Evolutionary conservation across 2,329 filamentous ascomycete species (phyloP).

Genomic region (Zasmidium cellare): DNA sequence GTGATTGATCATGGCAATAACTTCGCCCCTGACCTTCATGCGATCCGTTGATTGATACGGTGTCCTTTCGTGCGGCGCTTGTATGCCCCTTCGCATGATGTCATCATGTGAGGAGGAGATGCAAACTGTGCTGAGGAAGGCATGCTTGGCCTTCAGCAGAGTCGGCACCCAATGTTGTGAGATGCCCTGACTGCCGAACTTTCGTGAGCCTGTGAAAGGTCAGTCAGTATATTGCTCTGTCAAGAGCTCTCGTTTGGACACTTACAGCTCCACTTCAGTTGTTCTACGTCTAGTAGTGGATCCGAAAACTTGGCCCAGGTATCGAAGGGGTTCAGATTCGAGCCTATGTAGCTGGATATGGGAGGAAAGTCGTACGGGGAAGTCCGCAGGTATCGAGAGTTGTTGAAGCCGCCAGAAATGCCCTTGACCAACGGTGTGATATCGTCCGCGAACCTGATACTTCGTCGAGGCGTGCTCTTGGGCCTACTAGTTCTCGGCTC

Average conservation of each 20-base stretch:
- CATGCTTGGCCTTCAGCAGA: constrained; percentile 25
- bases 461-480: not conserved
- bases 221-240: not conserved
- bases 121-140: constrained; percentile 34
- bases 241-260: not conserved
- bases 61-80: constrained; percentile 17
- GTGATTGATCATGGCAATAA: constrained; percentile 30
- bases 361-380: constrained; percentile 19
- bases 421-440: constrained; percentile 14
- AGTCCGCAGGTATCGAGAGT: constrained; percentile 16
- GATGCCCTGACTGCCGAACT: constrained; percentile 31
- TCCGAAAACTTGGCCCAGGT: constrained; percentile 23
- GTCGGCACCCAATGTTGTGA: constrained; percentile 29
- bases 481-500: not conserved
- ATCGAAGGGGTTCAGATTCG: constrained; percentile 26
- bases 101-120: constrained; percentile 36
- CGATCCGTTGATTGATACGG: constrained; percentile 22
- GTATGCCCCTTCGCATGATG: constrained; percentile 29
- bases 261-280: constrained; percentile 33
- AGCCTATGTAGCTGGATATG: constrained; percentile 8
- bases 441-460: constrained; percentile 16
- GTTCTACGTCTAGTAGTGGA: constrained; percentile 24
- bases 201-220: constrained; percentile 19
- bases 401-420: constrained; percentile 18
- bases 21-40: constrained; percentile 24